phyloP scores from a whole-genome alignment of 73 alveolate genomes.

The Paramecium sexaurelia region DNA sequence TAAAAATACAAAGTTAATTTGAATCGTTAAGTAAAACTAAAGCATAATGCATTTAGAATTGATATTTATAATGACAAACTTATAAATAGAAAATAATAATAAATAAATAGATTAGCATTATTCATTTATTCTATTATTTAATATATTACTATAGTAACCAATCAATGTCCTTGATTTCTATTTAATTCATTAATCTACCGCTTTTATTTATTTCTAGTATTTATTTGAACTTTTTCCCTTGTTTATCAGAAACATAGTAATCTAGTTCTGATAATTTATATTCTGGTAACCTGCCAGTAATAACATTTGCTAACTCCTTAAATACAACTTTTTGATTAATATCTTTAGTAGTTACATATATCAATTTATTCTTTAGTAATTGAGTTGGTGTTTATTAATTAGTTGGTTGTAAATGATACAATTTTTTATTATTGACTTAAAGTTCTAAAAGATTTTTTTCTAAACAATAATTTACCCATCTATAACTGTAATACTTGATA shows the following conservation, averaged over 20 bases:
- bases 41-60: too few relatives aligned
- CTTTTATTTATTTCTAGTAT: neutral
- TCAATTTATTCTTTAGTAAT: neutral
- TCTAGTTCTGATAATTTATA: neutral
- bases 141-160: constrained; percentile 8
- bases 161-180: neutral
- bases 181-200: constrained; percentile 10
- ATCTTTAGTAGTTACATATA: neutral
- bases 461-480: constrained; percentile 53
- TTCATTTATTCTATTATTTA: neutral
- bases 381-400: neutral
- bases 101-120: too few relatives aligned
- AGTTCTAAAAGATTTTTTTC: neutral
- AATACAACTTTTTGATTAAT: constrained; percentile 16
- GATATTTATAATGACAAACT: too few relatives aligned
- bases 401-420: constrained; percentile 23
- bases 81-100: too few relatives aligned
- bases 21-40: too few relatives aligned
- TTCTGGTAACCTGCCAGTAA: neutral
- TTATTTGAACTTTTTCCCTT: constrained; percentile 24
- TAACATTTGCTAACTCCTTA: neutral
- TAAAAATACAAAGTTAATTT: too few relatives aligned
- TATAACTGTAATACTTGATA: neutral
- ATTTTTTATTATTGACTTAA: neutral
- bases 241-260: neutral